phyloP scores from a whole-genome alignment of 495 filamentous ascomycete genomes.

The Hypoxylon rickii region DNA sequence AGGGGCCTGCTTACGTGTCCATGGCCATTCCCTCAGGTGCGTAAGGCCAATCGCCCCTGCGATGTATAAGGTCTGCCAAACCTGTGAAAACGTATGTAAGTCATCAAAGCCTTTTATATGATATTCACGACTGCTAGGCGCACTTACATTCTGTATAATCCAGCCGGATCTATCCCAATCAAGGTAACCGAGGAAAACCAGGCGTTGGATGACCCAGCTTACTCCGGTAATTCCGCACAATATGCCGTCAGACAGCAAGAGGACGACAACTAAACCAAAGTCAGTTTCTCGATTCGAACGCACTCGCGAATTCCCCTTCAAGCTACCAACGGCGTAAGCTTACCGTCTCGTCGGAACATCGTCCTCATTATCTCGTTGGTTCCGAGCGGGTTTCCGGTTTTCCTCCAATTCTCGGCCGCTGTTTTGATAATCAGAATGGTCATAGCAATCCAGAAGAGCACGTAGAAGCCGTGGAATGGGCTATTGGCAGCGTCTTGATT shows the following conservation, averaged over 20 bases:
- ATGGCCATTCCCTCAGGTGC: constrained; percentile 71
- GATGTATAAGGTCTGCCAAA: constrained; percentile 69
- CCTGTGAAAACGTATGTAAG: constrained; percentile 29
- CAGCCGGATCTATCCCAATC: constrained; percentile 69
- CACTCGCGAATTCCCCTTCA: not conserved
- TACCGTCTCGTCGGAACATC: constrained; percentile 66
- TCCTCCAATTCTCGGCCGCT: constrained; percentile 66
- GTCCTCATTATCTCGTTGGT: constrained; percentile 67
- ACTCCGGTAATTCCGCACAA: constrained; percentile 64
- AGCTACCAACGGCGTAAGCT: not conserved
- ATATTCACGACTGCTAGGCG: not conserved
- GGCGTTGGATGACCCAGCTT: constrained; percentile 62
- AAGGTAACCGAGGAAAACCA: constrained; percentile 56
- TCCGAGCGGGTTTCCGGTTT: constrained; percentile 65
- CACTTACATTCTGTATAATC: constrained; percentile 65
- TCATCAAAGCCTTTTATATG: not conserved
- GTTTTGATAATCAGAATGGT: constrained; percentile 64
- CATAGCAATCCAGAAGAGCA: constrained; percentile 73
- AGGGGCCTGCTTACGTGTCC: constrained; percentile 60
- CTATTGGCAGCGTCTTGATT: constrained; percentile 60
- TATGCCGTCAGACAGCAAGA: constrained; percentile 67
- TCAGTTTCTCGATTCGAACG: not conserved
- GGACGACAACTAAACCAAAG: constrained; percentile 52
- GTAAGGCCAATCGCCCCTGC: constrained; percentile 62
- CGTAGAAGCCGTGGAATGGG: constrained; percentile 77